Evolutionary conservation across 2,329 filamentous ascomycete genomes (phyloP).

Genomic region (Tolypocladium tropicale): DNA sequence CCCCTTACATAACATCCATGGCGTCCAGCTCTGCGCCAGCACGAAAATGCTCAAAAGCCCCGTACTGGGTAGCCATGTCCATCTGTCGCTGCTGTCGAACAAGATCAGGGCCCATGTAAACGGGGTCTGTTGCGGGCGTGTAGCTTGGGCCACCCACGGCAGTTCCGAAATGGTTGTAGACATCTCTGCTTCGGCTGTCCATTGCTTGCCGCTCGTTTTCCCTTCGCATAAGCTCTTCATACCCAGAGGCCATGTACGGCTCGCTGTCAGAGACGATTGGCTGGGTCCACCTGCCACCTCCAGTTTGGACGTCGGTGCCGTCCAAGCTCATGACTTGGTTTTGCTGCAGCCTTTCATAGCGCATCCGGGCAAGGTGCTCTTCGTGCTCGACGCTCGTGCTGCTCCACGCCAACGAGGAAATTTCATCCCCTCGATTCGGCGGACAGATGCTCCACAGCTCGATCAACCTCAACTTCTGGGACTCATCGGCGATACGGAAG

Average conservation of each 20-base stretch:
- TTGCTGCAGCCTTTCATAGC: conserved; percentile 42
- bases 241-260: conserved; percentile 78
- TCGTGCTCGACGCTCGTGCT: conserved; percentile 47
- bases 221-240: conserved; percentile 56
- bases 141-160: conserved; percentile 31
- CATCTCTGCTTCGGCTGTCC: conserved; percentile 25
- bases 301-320: conserved; percentile 39
- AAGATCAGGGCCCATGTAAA: conserved; percentile 44
- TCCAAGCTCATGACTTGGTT: conserved; percentile 41
- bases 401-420: conserved; percentile 41
- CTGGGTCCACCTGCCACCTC: conserved; percentile 42
- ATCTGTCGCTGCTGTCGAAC: conserved; percentile 38
- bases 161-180: conserved; percentile 34
- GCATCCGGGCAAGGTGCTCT: conserved; percentile 46
- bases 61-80: conserved; percentile 61
- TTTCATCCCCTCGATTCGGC: conserved; percentile 46
- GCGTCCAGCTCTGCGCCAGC: conserved; percentile 35
- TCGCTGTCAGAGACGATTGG: conserved; percentile 43
- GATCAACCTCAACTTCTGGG: conserved; percentile 64
- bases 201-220: conserved; percentile 43
- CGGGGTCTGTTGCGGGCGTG: conserved; percentile 54
- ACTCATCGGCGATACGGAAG: conserved; percentile 62
- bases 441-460: conserved; percentile 81
- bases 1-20: conserved; percentile 33
- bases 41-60: conserved; percentile 42